Conservation (phyloP, 2,329 filamentous ascomycete species). For the Phaeosphaeriaceae sp. region DNA sequence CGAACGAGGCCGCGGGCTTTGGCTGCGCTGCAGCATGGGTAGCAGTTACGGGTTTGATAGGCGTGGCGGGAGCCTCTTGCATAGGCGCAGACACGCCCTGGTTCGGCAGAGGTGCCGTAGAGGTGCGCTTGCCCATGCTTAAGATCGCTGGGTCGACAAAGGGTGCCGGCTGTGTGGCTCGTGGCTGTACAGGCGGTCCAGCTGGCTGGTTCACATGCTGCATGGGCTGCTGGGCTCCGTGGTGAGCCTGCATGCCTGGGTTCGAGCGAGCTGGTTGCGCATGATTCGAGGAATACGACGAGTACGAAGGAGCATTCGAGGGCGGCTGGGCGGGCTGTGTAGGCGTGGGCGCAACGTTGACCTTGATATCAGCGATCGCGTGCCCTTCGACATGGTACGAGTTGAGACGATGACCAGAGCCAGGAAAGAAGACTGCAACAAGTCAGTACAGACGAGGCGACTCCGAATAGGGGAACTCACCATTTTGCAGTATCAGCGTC, state of each 20-base stretch:
- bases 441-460: conserved; percentile 4
- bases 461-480: no score
- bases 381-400: conserved; percentile 64
- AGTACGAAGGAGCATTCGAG: conserved; percentile 21
- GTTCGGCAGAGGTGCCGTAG: conserved; percentile 27
- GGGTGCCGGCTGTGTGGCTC: conserved; percentile 32
- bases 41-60: conserved; percentile 49
- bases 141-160: conserved; percentile 87
- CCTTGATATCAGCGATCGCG: conserved; percentile 66
- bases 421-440: conserved; percentile 59
- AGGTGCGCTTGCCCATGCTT: conserved; percentile 62
- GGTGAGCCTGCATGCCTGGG: conserved; percentile 9
- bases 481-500: conserved; percentile 73
- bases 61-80: conserved; percentile 51
- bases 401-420: conserved; percentile 60
- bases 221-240: conserved; percentile 8
- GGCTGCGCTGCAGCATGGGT: conserved; percentile 45
- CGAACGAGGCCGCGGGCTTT: conserved; percentile 47
- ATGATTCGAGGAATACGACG: conserved; percentile 28
- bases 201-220: conserved; percentile 22
- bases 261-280: conserved; percentile 13
- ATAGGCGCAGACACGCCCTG: conserved; percentile 31
- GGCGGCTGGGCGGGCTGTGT: conserved; percentile 23
- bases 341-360: conserved; percentile 47
- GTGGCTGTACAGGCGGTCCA: conserved; percentile 28